Evolutionary conservation across 176 grass and related monocot species (phyloP).

Genomic region (Zoysia japonica): DNA sequence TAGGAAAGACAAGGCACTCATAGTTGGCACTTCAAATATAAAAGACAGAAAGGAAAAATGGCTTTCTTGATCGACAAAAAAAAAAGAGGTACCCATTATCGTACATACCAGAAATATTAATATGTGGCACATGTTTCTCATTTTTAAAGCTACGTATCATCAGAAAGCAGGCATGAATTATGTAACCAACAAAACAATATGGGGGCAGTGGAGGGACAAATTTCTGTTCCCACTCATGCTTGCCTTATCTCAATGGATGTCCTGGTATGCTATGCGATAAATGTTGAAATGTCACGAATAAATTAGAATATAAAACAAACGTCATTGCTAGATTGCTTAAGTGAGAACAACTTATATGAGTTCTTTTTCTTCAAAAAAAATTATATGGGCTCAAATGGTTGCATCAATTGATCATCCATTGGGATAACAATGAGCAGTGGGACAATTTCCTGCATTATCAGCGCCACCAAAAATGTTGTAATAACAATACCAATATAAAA

Average conservation of each 20-base stretch:
- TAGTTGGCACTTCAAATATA: slow-evolving; percentile 20
- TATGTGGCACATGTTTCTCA: neutral
- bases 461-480: neutral
- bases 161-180: slow-evolving; percentile 20
- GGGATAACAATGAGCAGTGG: neutral
- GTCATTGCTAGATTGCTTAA: neutral
- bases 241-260: neutral
- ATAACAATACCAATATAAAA: slow-evolving; percentile 13
- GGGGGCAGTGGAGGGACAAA: neutral
- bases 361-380: no score
- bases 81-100: slow-evolving; percentile 13
- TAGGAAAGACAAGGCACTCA: slow-evolving; percentile 13
- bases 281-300: neutral
- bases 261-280: neutral
- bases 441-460: neutral
- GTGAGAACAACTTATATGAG: neutral
- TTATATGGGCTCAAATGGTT: slow-evolving; percentile 16
- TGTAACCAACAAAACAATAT: neutral
- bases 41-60: slow-evolving; percentile 22
- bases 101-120: slow-evolving; percentile 20
- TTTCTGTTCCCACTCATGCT: slow-evolving; percentile 19
- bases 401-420: slow-evolving; percentile 3
- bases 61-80: slow-evolving; percentile 29
- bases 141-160: slow-evolving; percentile 30
- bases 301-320: neutral